phyloP scores from a whole-genome alignment of 768 basidiomycete genomes.

The Pholiota conissans region DNA sequence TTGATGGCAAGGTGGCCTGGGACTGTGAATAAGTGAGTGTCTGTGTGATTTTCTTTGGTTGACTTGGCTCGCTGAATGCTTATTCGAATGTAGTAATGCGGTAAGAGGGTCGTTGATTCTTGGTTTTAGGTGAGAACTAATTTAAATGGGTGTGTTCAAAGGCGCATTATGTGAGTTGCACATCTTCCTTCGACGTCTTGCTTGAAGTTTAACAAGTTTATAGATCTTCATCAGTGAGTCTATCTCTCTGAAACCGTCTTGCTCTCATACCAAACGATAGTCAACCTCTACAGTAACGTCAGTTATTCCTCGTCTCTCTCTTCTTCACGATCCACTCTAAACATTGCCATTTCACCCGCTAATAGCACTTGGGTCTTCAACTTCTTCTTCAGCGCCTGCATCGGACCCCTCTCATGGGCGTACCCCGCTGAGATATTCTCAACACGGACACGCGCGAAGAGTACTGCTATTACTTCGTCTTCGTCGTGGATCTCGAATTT shows the following conservation, averaged over 20 bases:
- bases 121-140: too few species aligned
- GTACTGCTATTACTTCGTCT: conserved; percentile 44
- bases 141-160: too few species aligned
- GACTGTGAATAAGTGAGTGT: conserved; percentile 40
- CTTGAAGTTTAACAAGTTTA: background rate
- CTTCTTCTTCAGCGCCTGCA: conserved; percentile 46
- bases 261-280: too few species aligned
- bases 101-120: too few species aligned
- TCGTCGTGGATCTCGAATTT: conserved; percentile 47
- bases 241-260: background rate
- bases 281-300: background rate
- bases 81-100: conserved; percentile 39
- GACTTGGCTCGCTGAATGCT: too few species aligned
- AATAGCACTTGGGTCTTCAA: conserved; percentile 48
- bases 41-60: background rate
- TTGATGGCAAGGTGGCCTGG: conserved; percentile 45
- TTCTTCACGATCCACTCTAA: background rate
- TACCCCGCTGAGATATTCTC: conserved; percentile 47
- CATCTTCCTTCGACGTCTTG: background rate
- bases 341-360: conserved; percentile 1
- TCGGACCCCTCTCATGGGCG: conserved; percentile 47
- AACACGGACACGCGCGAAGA: conserved; percentile 43
- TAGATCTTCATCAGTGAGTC: conserved; percentile 43
- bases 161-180: conserved; percentile 38
- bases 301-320: background rate